Base-by-base conservation (phyloP, 2,329 filamentous ascomycete genomes). In the Verticillium longisporum region DNA sequence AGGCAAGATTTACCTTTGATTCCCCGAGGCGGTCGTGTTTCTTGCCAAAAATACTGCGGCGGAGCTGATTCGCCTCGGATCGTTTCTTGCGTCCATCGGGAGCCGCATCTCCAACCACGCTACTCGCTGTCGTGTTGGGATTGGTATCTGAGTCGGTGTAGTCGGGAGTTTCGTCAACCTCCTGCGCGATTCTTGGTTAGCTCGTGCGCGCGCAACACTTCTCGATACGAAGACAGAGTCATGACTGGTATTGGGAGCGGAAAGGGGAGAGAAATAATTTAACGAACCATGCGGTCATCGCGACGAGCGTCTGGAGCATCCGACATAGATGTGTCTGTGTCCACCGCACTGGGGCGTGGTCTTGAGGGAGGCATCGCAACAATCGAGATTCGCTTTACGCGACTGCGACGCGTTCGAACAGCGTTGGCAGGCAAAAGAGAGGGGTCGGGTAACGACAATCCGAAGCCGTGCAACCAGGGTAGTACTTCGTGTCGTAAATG, bases 1-100 rank as follows among this genome's bases (percentile, higher is more conserved):
- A 55, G 57, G 14, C 71, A 53, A 55, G 57, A 13, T 71, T 13
- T 81, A 94, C 92, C 86, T 97, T 98, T 57, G 91, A 96, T 72
- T 96, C 92, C 71, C 94, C 92, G 7, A 99, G 77, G 59, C 89
- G 86, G 70, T 96, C 92, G 71, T 97, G 95, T 74, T 99, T 97
- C 81, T 91, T 96, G 71, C 92, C 93, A 69, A 97, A 89, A 64
- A 97, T 91, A 73, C 88, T 96, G 73, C 96, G 91, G 61, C 95
- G 89, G 71, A 98, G 83, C 74, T 96, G 89, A 66, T 92, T 92
- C 62, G 89, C 93, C 72, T 97, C 92, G 61, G 91, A 89, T 68
- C 94, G 87, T 71, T 88, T 87, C 79, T 90, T 96, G 59, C 93
- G 88, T 34, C 92, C 92, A 78, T 98, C 94, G 56, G 78, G 77